Evolutionary conservation across 2,329 filamentous ascomycete genomes (phyloP), one percentile per base, ranked within the genome.

Genomic region (Nemania sp.): DNA sequence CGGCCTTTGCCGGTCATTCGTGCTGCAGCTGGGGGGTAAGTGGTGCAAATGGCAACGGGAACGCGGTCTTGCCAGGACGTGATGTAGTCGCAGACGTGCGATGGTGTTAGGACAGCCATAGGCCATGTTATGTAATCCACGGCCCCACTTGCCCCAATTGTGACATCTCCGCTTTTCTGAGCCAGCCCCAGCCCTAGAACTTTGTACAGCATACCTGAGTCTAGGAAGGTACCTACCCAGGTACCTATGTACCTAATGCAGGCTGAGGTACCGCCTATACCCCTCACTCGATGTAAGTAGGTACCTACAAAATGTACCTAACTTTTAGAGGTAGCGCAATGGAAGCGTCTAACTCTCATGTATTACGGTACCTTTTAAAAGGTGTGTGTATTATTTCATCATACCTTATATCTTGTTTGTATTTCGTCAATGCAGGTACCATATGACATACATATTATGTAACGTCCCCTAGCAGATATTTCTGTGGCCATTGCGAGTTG

Each of bases 61-160:
- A 72, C 68, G 71, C 72, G 67, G 73, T 74, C 66, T 45, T 67
- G 65, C 38, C 20, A 55, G 61, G 65, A 70, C 64, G 70, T 72
- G 67, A 70, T 72, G 70, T 68, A 72, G 70, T 72, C 63, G 60
- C 55, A 65, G 62, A 68, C 58, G 65, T 68, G 64, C 67, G 59
- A 67, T 55, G 67, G 62, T 64, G 61, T 68, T 66, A 64, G 69
- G 67, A 65, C 22, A 58, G 64, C 67, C 67, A 67, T 60, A 63
- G 67, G 22, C 56, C 8, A 67, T 29, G 64, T 70, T 71, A 70
- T 58, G 70, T 70, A 71, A 70, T 70, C 70, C 18, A 1, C 26
- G 38, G 68, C 68, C 68, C 70, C 70, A 70, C 70, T 67, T 70
- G 13, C 70, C 70, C 58, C 51, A 70, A 68, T 32, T 58, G 67